Conservation (phyloP, 2,329 filamentous ascomycete genomes). For the Didymella pinodella region DNA sequence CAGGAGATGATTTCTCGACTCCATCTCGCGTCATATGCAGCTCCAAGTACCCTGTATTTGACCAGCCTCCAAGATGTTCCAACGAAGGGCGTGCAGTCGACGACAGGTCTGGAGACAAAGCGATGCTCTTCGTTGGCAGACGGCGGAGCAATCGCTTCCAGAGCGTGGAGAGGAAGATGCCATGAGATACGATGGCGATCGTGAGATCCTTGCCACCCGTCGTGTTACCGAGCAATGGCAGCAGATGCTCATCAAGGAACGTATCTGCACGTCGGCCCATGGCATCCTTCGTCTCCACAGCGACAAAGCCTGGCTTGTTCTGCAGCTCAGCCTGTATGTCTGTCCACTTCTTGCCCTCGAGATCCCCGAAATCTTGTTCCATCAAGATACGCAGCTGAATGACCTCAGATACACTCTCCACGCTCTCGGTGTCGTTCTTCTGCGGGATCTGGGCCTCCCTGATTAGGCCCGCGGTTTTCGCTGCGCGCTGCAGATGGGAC, state of each 20-base stretch:
- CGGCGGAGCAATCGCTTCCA: slow-evolving; percentile 68
- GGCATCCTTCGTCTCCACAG: slow-evolving; percentile 72
- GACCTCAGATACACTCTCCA: slow-evolving; percentile 30
- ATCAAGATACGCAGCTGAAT: slow-evolving; percentile 57
- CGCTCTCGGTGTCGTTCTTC: neutral
- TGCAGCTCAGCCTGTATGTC: slow-evolving; percentile 53
- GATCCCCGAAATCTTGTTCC: slow-evolving; percentile 77
- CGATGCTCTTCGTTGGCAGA: slow-evolving; percentile 59
- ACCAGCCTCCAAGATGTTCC: slow-evolving; percentile 67
- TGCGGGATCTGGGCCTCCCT: slow-evolving; percentile 60
- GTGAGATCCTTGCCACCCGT: slow-evolving; percentile 44
- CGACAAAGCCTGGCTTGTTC: slow-evolving; percentile 57
- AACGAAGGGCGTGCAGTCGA: slow-evolving; percentile 53
- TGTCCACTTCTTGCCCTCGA: slow-evolving; percentile 69
- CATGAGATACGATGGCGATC: slow-evolving; percentile 80
- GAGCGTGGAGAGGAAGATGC: slow-evolving; percentile 77
- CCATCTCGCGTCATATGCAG: slow-evolving; percentile 44
- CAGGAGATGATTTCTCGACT: neutral
- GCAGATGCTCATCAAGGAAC: slow-evolving; percentile 72
- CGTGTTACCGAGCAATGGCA: slow-evolving; percentile 60
- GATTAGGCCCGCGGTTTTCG: slow-evolving; percentile 73
- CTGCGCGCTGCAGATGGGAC: slow-evolving; percentile 78
- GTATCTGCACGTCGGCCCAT: slow-evolving; percentile 70
- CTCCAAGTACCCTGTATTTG: slow-evolving; percentile 70
- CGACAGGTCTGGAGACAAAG: slow-evolving; percentile 54